Base-by-base conservation (phyloP, 192 early-diverging fungal genomes). In the Pecoramyces ruminantium region DNA sequence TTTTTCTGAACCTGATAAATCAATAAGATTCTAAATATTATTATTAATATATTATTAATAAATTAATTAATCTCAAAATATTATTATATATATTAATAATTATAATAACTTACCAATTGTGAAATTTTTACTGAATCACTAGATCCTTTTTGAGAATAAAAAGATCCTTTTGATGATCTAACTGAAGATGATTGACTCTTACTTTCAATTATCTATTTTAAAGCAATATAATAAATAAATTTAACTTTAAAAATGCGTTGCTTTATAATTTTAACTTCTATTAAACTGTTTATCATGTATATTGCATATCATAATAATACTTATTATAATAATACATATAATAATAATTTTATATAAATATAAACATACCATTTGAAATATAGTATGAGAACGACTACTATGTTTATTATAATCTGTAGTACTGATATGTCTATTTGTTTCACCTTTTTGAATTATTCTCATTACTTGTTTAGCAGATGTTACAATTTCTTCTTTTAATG, bases 1-100 rank as follows among this genome's bases (percentile, higher is more conserved):
- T 79, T 96, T 95, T 86, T 99, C 98, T 15, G 94, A 95, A 29
- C 98, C 98, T 12, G 97, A 97, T 82, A 99, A 84, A 86, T 99
- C 98, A 77, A 99, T 96, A 80, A 99, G 89, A 82, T 98, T 98
- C 83, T 86, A 83, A 67, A 42, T 13, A 81, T 83, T 86, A 85
- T 77, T 83, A 86, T 30, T 83, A 91, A 28, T 86, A 86, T 25
- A 34, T 81, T 21, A 38, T 42, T 14, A 67, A 80, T 51, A 81
- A 82, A 21, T 82, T 83, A 79, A 29, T 38, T n/a, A n/a, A n/a
- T n/a, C n/a, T n/a, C n/a, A n/a, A n/a, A n/a, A n/a, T n/a, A n/a
- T n/a, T n/a, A n/a, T n/a, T n/a, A n/a, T n/a, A n/a, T n/a, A n/a
- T n/a, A n/a, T 34, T 34, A 6, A 34, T 34, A 6, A 34, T 34